These are phyloP conservation scores for Dalbergia cochinchinensis DNA, from an alignment of 306 rosid species.

Conservation along the genomic window DNA sequence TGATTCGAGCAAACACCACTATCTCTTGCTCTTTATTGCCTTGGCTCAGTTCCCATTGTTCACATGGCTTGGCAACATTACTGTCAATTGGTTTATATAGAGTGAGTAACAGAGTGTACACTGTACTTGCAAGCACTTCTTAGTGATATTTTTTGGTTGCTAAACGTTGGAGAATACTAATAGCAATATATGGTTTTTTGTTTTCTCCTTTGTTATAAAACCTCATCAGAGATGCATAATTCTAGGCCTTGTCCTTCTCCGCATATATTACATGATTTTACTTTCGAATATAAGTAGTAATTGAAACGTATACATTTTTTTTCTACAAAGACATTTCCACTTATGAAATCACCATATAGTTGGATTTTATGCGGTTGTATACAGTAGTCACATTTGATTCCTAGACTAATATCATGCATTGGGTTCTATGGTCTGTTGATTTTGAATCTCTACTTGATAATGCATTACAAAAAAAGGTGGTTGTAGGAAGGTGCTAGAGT, in stretches of 20 bases:
- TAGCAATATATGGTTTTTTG: not conserved
- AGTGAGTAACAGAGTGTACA: constrained; percentile 28
- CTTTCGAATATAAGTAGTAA: constrained; percentile 1
- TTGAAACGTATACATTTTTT: not conserved
- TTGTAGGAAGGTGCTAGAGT: too few relatives aligned
- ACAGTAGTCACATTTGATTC: not conserved
- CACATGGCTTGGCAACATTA: constrained; percentile 92
- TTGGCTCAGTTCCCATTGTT: constrained; percentile 93
- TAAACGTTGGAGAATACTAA: constrained; percentile 7
- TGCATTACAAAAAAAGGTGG: too few relatives aligned
- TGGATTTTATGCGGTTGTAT: not conserved
- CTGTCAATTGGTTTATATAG: constrained; percentile 91
- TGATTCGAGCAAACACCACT: constrained; percentile 91
- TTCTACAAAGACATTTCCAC: not conserved
- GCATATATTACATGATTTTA: not conserved
- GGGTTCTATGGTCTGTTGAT: too few relatives aligned
- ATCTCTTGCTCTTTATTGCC: constrained; percentile 88
- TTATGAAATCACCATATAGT: constrained; percentile 1
- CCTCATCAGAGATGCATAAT: not conserved
- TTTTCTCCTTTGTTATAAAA: not conserved
- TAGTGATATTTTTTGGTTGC: constrained; percentile 18
- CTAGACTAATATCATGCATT: not conserved
- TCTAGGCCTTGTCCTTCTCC: not conserved
- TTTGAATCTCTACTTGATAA: too few relatives aligned
- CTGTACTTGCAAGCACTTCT: constrained; percentile 36